Base-by-base conservation (phyloP, 768 basidiomycete genomes). In the Phanerochaete carnosa region DNA sequence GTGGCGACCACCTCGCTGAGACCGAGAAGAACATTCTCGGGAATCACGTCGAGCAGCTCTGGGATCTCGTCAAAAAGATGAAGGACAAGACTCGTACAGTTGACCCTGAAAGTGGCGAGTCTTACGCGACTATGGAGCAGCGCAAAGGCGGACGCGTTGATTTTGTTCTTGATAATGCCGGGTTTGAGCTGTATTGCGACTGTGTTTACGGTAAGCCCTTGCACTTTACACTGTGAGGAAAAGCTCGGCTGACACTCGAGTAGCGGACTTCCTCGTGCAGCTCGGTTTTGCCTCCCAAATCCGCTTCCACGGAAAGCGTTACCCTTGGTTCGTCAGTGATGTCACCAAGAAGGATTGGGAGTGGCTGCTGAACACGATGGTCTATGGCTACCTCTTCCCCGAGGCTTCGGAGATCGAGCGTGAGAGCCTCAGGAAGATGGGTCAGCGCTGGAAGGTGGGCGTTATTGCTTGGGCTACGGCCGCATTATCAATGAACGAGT, bases 21-120 rank as follows among this genome's bases (percentile, higher is more conserved):
- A 95, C 95, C 1, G 94, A 96, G 76, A 95, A 95, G 77, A 97
- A 97, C 66, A 97, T 97, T 64, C 80, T 97, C 30, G 95, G 94
- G 35, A 96, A 97, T 74, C 80, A 94, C 69, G 77, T 92, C 62
- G 70, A 75, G 45, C 73, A 82, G 22, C 75, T 94, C 9, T 95
- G 93, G 92, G 83, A 88, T 22, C 76, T 83, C 59, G 85, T 94
- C 53, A 86, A 86, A 67, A 80, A 80, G 8, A 79, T 94, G 50
- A 83, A 85, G 52, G 80, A 83, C 57, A 29, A 81, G 92, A 63
- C 79, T 94, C 59, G 86, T 87, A 64, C 25, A n/a, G 16, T 37
- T 16, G 55, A 56, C 16, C n/a, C 32, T 5, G 55, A 56, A 12
- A 37, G 13, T 23, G 58, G 23, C 23, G 29, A 26, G 12, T 3